Conservation (phyloP, 305 asterid species). For the Ilex paraguariensis region DNA sequence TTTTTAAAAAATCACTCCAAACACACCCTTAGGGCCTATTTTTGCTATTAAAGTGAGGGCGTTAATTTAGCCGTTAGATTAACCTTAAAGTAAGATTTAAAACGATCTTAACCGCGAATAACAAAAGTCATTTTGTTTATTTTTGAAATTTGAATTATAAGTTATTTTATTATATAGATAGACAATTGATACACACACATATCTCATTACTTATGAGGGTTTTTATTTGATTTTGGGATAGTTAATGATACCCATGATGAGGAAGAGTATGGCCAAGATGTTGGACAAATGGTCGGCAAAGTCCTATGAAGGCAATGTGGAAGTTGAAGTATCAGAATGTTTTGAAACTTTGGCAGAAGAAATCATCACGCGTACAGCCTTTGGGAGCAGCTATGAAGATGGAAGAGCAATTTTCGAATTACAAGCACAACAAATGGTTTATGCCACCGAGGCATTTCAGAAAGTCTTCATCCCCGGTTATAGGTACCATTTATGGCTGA, state of each 20-base stretch:
- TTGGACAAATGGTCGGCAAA: constrained; percentile 55
- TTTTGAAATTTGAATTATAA: too few species aligned
- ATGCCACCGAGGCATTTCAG: constrained; percentile 86
- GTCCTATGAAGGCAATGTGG: constrained; percentile 46
- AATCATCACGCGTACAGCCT: constrained; percentile 65
- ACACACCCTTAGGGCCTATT: too few species aligned
- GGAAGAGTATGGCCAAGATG: constrained; percentile 52
- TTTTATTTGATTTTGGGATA: constrained; percentile 4
- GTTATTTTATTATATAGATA: too few species aligned
- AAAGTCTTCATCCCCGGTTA: constrained; percentile 81
- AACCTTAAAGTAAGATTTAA: too few species aligned
- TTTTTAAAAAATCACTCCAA: too few species aligned
- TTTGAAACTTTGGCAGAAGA: constrained; percentile 69
- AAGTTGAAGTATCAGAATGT: constrained; percentile 68
- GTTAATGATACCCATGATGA: constrained; percentile 88
- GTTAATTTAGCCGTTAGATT: too few species aligned
- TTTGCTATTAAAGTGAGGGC: too few species aligned
- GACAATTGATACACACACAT: too few species aligned
- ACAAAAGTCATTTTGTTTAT: too few species aligned
- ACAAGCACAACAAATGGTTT: constrained; percentile 84
- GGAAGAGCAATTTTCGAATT: constrained; percentile 65
- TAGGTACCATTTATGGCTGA: constrained; percentile 31
- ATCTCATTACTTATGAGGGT: neutral
- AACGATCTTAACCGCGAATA: too few species aligned
- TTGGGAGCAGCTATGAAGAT: constrained; percentile 75